Evolutionary conservation across 2,329 filamentous ascomycete genomes (phyloP).

Genomic region (Paracoccidioides brasiliensis): DNA sequence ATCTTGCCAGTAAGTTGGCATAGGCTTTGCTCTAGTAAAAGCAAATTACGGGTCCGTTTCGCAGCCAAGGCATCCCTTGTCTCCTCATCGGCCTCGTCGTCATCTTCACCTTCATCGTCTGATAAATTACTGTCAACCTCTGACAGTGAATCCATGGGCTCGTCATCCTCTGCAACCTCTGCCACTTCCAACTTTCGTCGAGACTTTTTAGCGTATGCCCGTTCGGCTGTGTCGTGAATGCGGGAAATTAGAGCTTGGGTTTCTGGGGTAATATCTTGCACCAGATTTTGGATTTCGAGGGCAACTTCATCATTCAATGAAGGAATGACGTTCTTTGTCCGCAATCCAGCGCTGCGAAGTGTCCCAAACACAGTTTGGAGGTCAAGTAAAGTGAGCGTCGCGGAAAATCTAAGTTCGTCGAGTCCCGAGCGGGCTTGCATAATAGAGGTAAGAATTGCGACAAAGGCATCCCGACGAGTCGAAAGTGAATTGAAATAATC

Average conservation of each 20-base stretch:
- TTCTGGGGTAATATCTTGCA: slow-evolving; percentile 54
- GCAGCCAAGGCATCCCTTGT: slow-evolving; percentile 25
- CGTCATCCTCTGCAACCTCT: slow-evolving; percentile 40
- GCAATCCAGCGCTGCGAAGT: slow-evolving; percentile 41
- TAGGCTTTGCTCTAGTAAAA: slow-evolving; percentile 71
- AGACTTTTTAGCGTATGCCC: slow-evolving; percentile 58
- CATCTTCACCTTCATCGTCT: slow-evolving; percentile 20
- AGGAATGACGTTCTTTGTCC: slow-evolving; percentile 30
- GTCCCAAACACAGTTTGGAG: slow-evolving; percentile 67
- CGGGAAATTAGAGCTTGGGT: slow-evolving; percentile 55
- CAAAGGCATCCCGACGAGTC: slow-evolving; percentile 43
- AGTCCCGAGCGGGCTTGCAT: slow-evolving; percentile 41
- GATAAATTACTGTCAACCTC: slow-evolving; percentile 43
- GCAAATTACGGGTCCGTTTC: slow-evolving; percentile 49
- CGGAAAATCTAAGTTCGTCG: slow-evolving; percentile 64
- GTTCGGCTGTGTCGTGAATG: slow-evolving; percentile 67
- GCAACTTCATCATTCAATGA: slow-evolving; percentile 35
- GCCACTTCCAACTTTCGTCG: slow-evolving; percentile 28
- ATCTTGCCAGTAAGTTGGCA: slow-evolving; percentile 79
- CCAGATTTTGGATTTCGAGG: slow-evolving; percentile 46
- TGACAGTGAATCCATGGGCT: slow-evolving; percentile 52
- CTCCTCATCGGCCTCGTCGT: slow-evolving; percentile 27
- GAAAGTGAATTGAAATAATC: slow-evolving; percentile 57
- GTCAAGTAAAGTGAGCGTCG: slow-evolving; percentile 68
- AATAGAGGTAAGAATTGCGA: slow-evolving; percentile 36